Base-by-base conservation (phyloP, 345 rosid genomes). In the Arabis hirsuta region DNA sequence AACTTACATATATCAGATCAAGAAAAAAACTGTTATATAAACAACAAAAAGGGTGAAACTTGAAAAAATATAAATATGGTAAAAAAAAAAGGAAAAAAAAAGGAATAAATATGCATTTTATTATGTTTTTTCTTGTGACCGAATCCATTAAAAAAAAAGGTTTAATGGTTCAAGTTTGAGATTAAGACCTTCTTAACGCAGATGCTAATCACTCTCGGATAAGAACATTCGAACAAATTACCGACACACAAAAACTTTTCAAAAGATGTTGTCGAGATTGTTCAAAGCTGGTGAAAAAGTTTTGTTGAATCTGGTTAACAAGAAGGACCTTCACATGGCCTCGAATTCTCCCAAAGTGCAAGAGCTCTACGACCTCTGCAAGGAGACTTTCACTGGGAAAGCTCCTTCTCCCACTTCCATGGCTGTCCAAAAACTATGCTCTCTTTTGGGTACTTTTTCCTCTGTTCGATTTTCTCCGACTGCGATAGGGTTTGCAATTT, bases 301-400 rank as follows among this genome's bases (percentile, higher is more conserved):
- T n/a, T 36, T 66, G 72, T 9, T 68, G 24, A 44, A 81, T 62
- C 60, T 73, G 3, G 80, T 59, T 16, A 65, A 47, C 78, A 72
- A 65, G 72, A 74, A 76, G 60, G 82, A 74, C 55, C 7, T 71
- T 5, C 79, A 68, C 66, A 83, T 87, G 92, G 85, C 84, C 54
- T 69, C 79, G 20, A 62, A 81, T 46, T 65, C 89, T 9, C 82
- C 96, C 5, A 89, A 84, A 78, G 82, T 91, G 32, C 93, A 89
- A 78, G 81, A 81, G 68, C 80, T 88, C 10, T 89, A 84, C 71
- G 90, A 89, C 13, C 83, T 89, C 55, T 91, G 96, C 81, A 80
- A 79, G 4, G 77, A 54, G 60, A 84, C 76, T 54, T 81, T 87
- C 62, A 79, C 87, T 31, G 85, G 96, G 12, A 79, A 90, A 4